Conservation (phyloP, 1,284 basidiomycete species). For the Naganishia sp. region DNA sequence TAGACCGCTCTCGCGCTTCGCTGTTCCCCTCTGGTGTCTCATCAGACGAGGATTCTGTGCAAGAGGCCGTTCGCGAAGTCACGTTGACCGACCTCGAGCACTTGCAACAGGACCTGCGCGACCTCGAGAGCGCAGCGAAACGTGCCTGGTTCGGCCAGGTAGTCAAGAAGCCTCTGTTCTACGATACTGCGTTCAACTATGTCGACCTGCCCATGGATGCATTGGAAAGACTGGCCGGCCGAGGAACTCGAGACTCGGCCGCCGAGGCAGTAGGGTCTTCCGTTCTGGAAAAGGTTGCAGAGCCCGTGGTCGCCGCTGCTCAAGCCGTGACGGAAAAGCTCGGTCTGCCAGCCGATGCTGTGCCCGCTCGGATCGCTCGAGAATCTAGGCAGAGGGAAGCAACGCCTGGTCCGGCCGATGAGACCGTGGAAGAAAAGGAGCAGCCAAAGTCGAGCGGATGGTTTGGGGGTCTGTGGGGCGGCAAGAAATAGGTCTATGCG, state of each 20-base stretch:
- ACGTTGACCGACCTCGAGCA: constrained; percentile 54
- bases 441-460: constrained; percentile 30
- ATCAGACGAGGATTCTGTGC: constrained; percentile 37
- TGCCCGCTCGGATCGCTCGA: constrained; percentile 25
- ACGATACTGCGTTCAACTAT: constrained; percentile 92
- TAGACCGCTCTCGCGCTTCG: constrained; percentile 34
- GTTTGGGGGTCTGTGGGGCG: constrained; percentile 35
- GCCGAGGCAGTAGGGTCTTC: constrained; percentile 34
- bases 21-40: constrained; percentile 35
- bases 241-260: constrained; percentile 44
- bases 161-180: constrained; percentile 84
- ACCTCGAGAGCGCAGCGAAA: constrained; percentile 64
- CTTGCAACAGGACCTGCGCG: constrained; percentile 60
- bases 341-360: constrained; percentile 13
- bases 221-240: constrained; percentile 69
- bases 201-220: constrained; percentile 78
- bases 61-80: constrained; percentile 44
- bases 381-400: constrained; percentile 38
- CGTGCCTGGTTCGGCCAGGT: constrained; percentile 77
- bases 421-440: constrained; percentile 29
- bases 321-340: constrained; percentile 18
- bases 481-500: constrained; percentile 24
- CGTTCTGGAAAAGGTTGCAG: constrained; percentile 19
- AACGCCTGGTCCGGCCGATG: constrained; percentile 21
- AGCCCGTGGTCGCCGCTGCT: constrained; percentile 24